These are phyloP conservation scores for Leishmania tarentolae DNA, from an alignment of 208 protist species.

Conservation along the genomic window DNA sequence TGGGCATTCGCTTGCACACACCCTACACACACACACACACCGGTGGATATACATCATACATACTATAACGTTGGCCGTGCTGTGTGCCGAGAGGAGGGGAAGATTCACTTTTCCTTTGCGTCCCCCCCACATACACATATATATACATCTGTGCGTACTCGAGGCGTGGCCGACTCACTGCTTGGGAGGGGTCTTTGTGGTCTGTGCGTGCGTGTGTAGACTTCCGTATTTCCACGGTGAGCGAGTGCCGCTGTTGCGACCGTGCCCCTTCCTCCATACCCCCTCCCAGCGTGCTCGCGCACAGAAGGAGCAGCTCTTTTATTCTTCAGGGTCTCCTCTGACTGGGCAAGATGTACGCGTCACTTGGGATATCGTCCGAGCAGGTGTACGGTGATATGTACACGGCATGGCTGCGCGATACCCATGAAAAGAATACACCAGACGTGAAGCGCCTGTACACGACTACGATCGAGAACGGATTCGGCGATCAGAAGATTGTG, in stretches of 20 bases:
- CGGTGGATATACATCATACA: background rate
- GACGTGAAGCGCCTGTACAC: conserved; percentile 81
- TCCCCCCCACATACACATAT: no score
- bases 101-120: no score
- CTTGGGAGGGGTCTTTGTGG: no score
- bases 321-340: no score
- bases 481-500: conserved; percentile 59
- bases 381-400: conserved; percentile 89
- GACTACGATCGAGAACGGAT: conserved; percentile 76
- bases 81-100: no score
- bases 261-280: background rate
- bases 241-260: no score
- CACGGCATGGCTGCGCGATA: conserved; percentile 88
- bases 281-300: background rate
- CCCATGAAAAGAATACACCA: conserved; percentile 76
- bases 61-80: no score
- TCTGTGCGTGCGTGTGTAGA: background rate
- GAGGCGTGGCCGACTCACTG: no score
- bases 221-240: background rate
- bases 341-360: conserved; percentile 46
- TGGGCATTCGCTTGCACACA: no score
- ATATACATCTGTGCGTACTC: background rate
- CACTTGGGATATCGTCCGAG: conserved; percentile 71
- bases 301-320: background rate
- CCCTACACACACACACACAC: no score